Base-by-base conservation (phyloP, 2,329 filamentous ascomycete species). In the Colletotrichum eremochloae region DNA sequence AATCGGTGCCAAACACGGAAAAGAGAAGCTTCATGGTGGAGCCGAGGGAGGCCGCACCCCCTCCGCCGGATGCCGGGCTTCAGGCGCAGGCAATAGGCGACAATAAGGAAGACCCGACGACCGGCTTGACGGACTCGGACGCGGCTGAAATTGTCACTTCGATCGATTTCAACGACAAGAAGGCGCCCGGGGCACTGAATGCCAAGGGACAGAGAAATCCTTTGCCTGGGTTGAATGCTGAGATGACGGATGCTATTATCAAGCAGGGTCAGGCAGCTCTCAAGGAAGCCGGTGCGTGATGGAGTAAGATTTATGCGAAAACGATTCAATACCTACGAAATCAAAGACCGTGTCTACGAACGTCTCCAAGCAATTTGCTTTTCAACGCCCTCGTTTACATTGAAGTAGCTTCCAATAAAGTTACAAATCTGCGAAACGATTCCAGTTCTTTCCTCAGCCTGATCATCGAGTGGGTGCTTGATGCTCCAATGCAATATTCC, bases 241-340 rank as follows among this genome's bases (percentile, higher is more conserved):
- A 72, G 2, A 67, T 69, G 69, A 72, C 69, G 60, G 69, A 72
- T 24, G 66, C 66, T 29, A 72, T 72, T 40, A 67, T 72, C 40
- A 72, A 72, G 40, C 69, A 72, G 60, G 69, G 69, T 6, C 69
- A 69, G 46, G 53, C 69, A 36, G 69, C 69, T 46, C 69, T 72
- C 38, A 69, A 72, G 69, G 69, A 72, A 24, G 69, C 69, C 8
- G 69, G 69, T 12, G 69, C 66, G 61, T 72, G 46, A 60, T 50
- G 18, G 33, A 36, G 15, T 60, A 53, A 42, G 20, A 33, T n/a
- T 31, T 15, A 14, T 48, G 18, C 20, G 38, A 56, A 31, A 11
- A 31, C 5, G 42, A 6, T 24, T 5, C 12, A 62, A n/a, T 38
- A 24, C 7, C 31, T 44, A 15, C 3, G 40, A 48, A 62, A 36